A percentile compares a stretch with the other conserved stretches of the same genome.
phyloP scores from a whole-genome alignment of 2,329 filamentous ascomycete species.

The Penicillium psychrosexuale region DNA sequence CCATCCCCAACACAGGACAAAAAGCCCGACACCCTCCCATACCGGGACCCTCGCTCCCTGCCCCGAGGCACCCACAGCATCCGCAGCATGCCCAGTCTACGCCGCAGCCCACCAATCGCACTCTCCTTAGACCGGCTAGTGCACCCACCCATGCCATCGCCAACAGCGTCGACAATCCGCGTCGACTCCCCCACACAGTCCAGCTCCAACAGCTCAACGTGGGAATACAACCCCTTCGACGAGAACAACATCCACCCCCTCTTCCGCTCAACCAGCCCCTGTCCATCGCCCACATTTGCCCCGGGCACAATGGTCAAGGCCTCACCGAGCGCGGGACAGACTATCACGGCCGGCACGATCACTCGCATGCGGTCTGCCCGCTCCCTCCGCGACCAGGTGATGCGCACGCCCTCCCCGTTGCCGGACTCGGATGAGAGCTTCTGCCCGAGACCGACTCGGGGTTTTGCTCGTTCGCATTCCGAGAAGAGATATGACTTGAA shows the following conservation, averaged over 20 bases:
- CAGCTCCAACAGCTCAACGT: constrained; percentile 1
- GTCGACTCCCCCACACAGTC: constrained; percentile 16
- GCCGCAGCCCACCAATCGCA: constrained; percentile 20
- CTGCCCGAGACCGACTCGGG: constrained; percentile 1
- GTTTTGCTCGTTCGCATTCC: constrained; percentile 22
- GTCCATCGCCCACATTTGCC: constrained; percentile 51
- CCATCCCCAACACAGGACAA: constrained; percentile 13
- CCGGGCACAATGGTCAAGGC: constrained; percentile 56
- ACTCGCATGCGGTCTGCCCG: constrained; percentile 37
- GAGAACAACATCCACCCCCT: constrained; percentile 58
- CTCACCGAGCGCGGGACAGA: constrained; percentile 53
- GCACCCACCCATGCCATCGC: constrained; percentile 17
- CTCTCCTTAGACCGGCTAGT: constrained; percentile 28
- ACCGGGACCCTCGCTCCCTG: constrained; percentile 10
- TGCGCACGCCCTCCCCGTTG: constrained; percentile 10
- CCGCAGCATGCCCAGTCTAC: constrained; percentile 22
- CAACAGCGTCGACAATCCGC: constrained; percentile 19
- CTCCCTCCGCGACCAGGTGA: constrained; percentile 26
- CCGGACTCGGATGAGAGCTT: neutral
- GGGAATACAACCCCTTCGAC: constrained; percentile 28
- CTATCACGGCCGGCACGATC: constrained; percentile 44
- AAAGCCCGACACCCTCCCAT: constrained; percentile 1
- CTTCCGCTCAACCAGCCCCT: constrained; percentile 54
- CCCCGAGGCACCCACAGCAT: constrained; percentile 16
- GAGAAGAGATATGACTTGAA: constrained; percentile 29